Percentiles rank a stretch among this genome's conserved stretches.
phyloP scores from a whole-genome alignment of 805 yeast species.

The Metschnikowia kunwiensis region DNA sequence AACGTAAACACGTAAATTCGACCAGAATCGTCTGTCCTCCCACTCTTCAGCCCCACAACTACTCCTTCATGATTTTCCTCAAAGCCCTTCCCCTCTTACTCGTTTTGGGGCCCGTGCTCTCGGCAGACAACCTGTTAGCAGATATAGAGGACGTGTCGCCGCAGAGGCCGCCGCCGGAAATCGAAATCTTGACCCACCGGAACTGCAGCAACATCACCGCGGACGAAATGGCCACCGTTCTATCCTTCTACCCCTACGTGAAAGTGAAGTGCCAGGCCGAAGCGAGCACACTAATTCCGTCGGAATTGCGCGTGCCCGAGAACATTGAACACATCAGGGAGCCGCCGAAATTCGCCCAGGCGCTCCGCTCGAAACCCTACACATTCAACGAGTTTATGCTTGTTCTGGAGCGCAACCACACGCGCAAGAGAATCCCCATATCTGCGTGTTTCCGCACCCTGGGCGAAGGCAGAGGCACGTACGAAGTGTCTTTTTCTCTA shows the following conservation, averaged over 20 bases:
- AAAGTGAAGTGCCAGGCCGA: conserved; percentile 14
- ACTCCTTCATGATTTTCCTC: neutral
- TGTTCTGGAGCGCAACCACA: conserved; percentile 3
- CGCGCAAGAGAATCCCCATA: conserved; percentile 8
- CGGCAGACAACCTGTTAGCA: neutral
- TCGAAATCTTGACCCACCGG: conserved; percentile 4
- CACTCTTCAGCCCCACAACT: neutral
- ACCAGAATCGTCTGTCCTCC: too few species aligned
- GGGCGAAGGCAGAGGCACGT: conserved; percentile 7
- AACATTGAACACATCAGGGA: neutral
- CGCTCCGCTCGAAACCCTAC: neutral
- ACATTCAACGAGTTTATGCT: conserved; percentile 5
- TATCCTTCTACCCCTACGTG: conserved; percentile 14
- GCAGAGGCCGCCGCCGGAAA: neutral
- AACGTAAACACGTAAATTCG: too few species aligned
- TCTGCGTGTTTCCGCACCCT: conserved; percentile 11
- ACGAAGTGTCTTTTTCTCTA: conserved; percentile 10
- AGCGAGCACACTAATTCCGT: conserved; percentile 13
- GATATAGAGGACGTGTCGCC: neutral
- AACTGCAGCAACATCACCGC: conserved; percentile 12
- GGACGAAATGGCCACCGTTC: conserved; percentile 5
- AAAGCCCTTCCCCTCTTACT: neutral
- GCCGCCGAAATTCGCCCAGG: neutral
- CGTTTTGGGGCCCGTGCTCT: neutral
- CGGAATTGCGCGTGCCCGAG: conserved; percentile 2